These are phyloP conservation scores for Malus asiatica DNA, from an alignment of 306 rosid species.

Conservation along the genomic window DNA sequence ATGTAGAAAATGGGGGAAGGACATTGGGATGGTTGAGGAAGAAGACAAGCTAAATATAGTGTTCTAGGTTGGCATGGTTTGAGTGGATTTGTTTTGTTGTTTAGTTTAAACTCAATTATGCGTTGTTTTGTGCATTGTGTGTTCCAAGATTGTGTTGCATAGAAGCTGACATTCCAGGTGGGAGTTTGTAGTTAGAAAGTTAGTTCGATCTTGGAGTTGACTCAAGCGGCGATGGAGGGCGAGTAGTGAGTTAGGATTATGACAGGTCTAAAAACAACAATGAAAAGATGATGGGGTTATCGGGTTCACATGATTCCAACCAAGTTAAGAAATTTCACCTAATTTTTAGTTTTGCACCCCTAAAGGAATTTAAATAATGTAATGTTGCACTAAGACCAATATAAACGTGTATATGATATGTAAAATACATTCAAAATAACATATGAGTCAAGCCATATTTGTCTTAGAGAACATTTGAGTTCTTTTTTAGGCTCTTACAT, in stretches of 20 bases:
- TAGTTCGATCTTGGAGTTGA: background rate
- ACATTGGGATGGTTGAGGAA: background rate
- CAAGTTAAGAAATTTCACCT: background rate
- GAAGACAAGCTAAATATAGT: background rate
- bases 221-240: background rate
- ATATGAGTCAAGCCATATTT: background rate
- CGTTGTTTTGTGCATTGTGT: background rate
- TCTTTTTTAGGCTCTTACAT: too few relatives aligned
- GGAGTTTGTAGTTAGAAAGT: background rate
- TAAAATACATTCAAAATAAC: background rate
- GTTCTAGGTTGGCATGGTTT: background rate
- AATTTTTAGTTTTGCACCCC: too few relatives aligned
- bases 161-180: background rate
- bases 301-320: too few relatives aligned
- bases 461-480: background rate
- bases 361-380: too few relatives aligned
- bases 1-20: background rate
- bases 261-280: too few relatives aligned
- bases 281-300: too few relatives aligned
- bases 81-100: background rate
- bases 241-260: too few relatives aligned
- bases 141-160: background rate
- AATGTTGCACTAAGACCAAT: too few relatives aligned
- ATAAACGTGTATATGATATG: background rate
- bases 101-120: background rate